These are phyloP conservation scores for Boletus edulis DNA, from an alignment of 768 basidiomycete genomes.

Conservation along the genomic window DNA sequence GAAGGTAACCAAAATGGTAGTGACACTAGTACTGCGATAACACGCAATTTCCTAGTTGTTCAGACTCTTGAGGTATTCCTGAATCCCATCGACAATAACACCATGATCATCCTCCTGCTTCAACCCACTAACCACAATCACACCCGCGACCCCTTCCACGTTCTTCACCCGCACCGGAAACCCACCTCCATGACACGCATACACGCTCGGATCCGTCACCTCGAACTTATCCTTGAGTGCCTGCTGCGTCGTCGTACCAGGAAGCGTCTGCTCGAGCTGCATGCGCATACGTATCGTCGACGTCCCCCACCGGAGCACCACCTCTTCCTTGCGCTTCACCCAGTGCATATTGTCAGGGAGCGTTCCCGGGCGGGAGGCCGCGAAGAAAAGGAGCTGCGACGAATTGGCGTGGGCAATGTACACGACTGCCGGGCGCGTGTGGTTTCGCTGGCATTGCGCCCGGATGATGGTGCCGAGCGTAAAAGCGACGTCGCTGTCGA, in stretches of 20 bases:
- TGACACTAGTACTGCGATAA: too few species aligned
- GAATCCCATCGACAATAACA: slow-evolving; percentile 30
- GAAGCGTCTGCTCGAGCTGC: background rate
- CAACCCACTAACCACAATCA: slow-evolving; percentile 36
- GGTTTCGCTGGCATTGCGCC: slow-evolving; percentile 8
- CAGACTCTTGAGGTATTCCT: slow-evolving; percentile 2
- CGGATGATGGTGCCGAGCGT: slow-evolving; percentile 31
- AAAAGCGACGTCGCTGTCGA: slow-evolving; percentile 35
- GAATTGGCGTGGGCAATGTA: slow-evolving; percentile 30
- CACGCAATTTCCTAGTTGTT: too few species aligned
- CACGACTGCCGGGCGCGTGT: slow-evolving; percentile 23
- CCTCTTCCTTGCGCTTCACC: slow-evolving; percentile 34
- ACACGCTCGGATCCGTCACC: slow-evolving; percentile 27
- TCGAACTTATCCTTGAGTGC: slow-evolving; percentile 19
- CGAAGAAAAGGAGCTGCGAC: slow-evolving; percentile 32
- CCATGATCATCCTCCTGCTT: slow-evolving; percentile 31
- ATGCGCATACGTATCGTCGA: slow-evolving; percentile 26
- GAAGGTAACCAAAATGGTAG: background rate
- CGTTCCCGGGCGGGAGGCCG: slow-evolving; percentile 27
- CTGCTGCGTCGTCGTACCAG: background rate
- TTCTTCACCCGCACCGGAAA: slow-evolving; percentile 33
- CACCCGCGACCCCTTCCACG: slow-evolving; percentile 34
- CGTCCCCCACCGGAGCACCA: slow-evolving; percentile 31
- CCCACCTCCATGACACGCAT: slow-evolving; percentile 33
- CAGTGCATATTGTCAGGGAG: slow-evolving; percentile 31